phyloP scores from a whole-genome alignment of 306 rosid species.

The Rosa lucieae region DNA sequence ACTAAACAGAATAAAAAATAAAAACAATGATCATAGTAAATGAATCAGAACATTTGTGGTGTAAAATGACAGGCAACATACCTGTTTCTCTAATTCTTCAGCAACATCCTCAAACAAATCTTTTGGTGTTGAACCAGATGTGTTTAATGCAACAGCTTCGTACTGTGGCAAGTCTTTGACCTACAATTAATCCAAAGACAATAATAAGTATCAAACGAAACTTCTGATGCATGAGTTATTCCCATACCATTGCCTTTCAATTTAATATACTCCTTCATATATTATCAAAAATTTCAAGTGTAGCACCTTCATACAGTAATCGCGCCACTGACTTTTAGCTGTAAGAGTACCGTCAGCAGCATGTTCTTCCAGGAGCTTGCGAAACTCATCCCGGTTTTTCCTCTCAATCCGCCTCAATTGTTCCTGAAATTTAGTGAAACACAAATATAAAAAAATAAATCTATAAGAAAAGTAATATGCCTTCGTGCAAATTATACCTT shows the following conservation, averaged over 20 bases:
- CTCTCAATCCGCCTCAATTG: slow-evolving; percentile 77
- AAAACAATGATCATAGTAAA: neutral
- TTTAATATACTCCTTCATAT: slow-evolving; percentile 7
- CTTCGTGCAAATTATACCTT: slow-evolving; percentile 48
- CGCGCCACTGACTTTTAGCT: slow-evolving; percentile 86
- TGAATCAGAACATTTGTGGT: slow-evolving; percentile 3
- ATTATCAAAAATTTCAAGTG: slow-evolving; percentile 8
- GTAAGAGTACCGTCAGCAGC: slow-evolving; percentile 62
- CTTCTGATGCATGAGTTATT: slow-evolving; percentile 18
- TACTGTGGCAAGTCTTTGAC: slow-evolving; percentile 87
- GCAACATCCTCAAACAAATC: slow-evolving; percentile 85
- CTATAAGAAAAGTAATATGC: slow-evolving; percentile 21
- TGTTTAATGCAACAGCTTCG: slow-evolving; percentile 86
- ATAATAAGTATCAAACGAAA: slow-evolving; percentile 16
- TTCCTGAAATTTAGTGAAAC: slow-evolving; percentile 46
- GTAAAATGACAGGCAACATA: slow-evolving; percentile 16
- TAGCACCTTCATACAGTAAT: slow-evolving; percentile 82
- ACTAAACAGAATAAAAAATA: neutral
- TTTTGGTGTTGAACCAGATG: slow-evolving; percentile 91
- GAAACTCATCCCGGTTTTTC: slow-evolving; percentile 95
- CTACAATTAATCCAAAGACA: slow-evolving; percentile 37
- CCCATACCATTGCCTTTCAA: neutral
- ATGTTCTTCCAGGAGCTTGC: slow-evolving; percentile 86
- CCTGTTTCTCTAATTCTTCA: slow-evolving; percentile 85
- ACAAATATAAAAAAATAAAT: slow-evolving; percentile 28